Evolutionary conservation across 2,329 filamentous ascomycete species (phyloP), one percentile per base, ranked within the genome.

Genomic region (Nannizziopsis arthrosporioides): DNA sequence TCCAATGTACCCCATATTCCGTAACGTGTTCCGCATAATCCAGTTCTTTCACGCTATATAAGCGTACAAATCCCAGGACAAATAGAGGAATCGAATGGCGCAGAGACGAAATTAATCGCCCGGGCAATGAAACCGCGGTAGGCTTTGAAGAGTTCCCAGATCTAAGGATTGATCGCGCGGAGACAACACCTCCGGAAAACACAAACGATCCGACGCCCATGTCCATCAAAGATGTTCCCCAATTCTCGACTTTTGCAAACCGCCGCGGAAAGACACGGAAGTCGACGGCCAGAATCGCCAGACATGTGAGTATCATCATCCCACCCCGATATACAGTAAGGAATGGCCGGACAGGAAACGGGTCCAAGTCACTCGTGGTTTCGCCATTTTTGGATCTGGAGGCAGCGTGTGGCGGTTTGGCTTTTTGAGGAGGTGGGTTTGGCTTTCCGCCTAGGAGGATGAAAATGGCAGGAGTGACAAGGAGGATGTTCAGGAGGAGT

Each of bases 211-310:
- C 92, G 42, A 98, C 92, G 42, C 92, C 92, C 59, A 96, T 74
- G 63, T 98, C 92, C 92, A 98, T 98, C 53, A 98, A 71, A n/a
- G 90, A 96, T 1, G 90, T 95, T 47, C 92, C 92, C 87, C 92
- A 98, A n/a, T 86, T 95, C 68, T 98, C 92, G 2, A 94, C 92
- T 70, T 98, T 98, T 49, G 88, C 92, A 63, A 96, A 96, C 30
- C 92, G 82, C 22, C 92, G 80, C 2, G 92, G 92, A 59, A 98
- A 98, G 51, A 95, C 74, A 14, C 76, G 80, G 63, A 98, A 98
- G 67, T 98, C 92, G 44, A 98, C 92, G 12, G 92, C 92, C n/a
- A 98, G 76, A 56, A 98, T 96, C 45, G 87, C 85, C 40, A 92
- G 69, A 60, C 86, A 93, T 6, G 92, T 98, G 55, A 85, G 76